Percentiles rank a stretch among this genome's conserved stretches.
Evolutionary conservation across 345 rosid genomes (phyloP).

Genomic region (Murraya paniculata): DNA sequence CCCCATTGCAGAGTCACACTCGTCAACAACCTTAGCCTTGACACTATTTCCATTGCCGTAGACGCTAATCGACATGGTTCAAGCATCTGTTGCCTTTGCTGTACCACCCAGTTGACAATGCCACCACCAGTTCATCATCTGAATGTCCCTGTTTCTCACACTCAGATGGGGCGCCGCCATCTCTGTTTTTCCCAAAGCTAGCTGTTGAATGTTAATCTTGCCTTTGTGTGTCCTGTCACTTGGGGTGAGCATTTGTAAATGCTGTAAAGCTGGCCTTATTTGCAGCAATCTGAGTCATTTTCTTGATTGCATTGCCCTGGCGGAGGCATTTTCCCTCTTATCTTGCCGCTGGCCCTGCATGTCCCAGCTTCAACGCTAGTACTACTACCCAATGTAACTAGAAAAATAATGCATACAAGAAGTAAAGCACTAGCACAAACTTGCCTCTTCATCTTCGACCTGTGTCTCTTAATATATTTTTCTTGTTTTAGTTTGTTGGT

Average conservation of each 20-base stretch:
- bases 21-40: constrained; percentile 26
- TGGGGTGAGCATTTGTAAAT: constrained; percentile 23
- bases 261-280: constrained; percentile 10
- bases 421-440: neutral
- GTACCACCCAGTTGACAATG: constrained; percentile 34
- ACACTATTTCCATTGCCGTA: constrained; percentile 19
- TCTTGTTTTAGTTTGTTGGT: neutral
- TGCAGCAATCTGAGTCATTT: constrained; percentile 16
- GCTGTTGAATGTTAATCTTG: neutral
- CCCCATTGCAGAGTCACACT: constrained; percentile 27
- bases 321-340: constrained; percentile 21
- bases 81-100: constrained; percentile 17
- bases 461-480: too few relatives aligned
- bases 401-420: neutral
- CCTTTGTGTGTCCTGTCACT: constrained; percentile 19
- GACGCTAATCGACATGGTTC: constrained; percentile 9
- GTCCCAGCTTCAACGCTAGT: constrained; percentile 3
- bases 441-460: constrained; percentile 8
- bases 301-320: neutral
- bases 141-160: constrained; percentile 24
- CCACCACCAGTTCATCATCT: constrained; percentile 17
- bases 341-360: constrained; percentile 22
- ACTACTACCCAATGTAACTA: neutral
- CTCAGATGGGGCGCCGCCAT: too few relatives aligned
- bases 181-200: too few relatives aligned